phyloP scores from a whole-genome alignment of 371 early-diverging fungal genomes.

The Mucor irregularis region DNA sequence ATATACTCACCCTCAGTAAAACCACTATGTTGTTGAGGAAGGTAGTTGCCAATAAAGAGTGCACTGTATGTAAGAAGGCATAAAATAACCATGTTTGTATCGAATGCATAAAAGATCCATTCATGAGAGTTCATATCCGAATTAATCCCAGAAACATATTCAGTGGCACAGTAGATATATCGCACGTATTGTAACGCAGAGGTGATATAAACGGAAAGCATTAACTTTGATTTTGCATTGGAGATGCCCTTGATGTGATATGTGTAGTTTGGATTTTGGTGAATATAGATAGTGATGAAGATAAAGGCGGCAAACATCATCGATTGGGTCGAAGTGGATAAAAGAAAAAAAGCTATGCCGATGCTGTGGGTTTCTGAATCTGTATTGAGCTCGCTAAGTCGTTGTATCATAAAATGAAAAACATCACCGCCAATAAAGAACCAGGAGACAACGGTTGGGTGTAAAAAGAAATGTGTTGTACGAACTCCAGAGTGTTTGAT shows the following conservation, averaged over 20 bases:
- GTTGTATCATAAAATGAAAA: constrained; percentile 3
- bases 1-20: neutral
- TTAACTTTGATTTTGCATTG: neutral
- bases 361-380: neutral
- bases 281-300: constrained; percentile 3
- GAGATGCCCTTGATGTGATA: neutral
- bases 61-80: neutral
- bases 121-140: constrained; percentile 5
- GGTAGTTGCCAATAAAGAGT: constrained; percentile 6
- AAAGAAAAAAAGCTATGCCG: neutral
- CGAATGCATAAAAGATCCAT: constrained; percentile 21
- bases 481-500: constrained; percentile 2
- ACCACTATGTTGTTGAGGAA: neutral
- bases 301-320: constrained; percentile 6
- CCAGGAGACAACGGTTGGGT: constrained; percentile 8
- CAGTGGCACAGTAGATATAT: constrained; percentile 3
- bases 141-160: constrained; percentile 2
- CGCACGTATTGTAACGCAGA: neutral
- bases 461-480: neutral
- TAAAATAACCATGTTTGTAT: neutral
- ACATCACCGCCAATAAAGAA: constrained; percentile 11
- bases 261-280: neutral
- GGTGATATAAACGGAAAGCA: neutral
- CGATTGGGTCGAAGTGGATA: neutral
- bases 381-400: neutral